phyloP scores from a whole-genome alignment of 1,139 yeast species.

The Protomyces pachydermus region DNA sequence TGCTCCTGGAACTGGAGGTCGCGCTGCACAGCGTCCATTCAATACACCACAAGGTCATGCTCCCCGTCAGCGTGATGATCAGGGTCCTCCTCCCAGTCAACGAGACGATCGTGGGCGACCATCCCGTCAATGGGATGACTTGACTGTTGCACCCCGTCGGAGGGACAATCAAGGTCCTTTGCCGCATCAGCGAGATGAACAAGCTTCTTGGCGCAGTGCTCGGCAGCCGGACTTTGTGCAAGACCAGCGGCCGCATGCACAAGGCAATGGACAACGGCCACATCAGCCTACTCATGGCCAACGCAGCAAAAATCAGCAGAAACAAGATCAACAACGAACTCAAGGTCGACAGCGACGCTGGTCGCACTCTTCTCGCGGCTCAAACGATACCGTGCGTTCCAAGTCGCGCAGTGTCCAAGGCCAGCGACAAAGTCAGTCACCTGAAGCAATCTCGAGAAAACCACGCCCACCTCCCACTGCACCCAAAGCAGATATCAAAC shows the following conservation, averaged over 20 bases:
- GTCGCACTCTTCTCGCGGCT: neutral
- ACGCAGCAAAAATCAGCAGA: neutral
- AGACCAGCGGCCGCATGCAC: too few species aligned
- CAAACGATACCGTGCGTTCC: neutral
- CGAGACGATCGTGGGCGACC: neutral
- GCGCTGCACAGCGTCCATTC: too few species aligned
- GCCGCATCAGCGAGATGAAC: too few species aligned
- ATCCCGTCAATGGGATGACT: too few species aligned
- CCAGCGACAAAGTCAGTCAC: slow-evolving; percentile 1
- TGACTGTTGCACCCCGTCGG: too few species aligned
- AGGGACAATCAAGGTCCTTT: too few species aligned
- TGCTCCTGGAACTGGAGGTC: too few species aligned
- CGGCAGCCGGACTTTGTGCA: too few species aligned
- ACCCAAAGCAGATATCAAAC: neutral
- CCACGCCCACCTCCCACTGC: neutral
- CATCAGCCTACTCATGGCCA: too few species aligned
- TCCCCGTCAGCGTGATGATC: neutral
- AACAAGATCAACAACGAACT: neutral
- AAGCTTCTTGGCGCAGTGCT: too few species aligned
- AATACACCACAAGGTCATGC: too few species aligned
- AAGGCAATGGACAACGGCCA: too few species aligned
- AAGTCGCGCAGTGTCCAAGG: neutral
- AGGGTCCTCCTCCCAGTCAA: neutral
- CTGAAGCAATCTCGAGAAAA: neutral
- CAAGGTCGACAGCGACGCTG: neutral